These are phyloP conservation scores for Sordariomycetes sp. DNA, from an alignment of 2,329 filamentous ascomycete genomes.

Conservation along the genomic window DNA sequence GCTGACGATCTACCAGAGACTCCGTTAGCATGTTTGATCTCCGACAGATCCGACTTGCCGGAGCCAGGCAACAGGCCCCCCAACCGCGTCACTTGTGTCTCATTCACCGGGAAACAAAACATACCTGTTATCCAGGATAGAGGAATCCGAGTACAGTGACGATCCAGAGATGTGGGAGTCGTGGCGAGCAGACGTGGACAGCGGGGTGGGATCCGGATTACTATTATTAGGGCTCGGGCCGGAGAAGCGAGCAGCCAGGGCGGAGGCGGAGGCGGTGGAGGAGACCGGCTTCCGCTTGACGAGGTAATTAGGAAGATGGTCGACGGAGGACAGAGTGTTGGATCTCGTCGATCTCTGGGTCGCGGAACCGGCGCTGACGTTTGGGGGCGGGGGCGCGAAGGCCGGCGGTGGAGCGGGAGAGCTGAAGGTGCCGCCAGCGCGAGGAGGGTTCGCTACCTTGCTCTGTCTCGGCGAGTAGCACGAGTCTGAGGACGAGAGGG, in stretches of 20 bases:
- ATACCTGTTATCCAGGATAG: neutral
- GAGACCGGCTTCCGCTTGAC: conserved; percentile 54
- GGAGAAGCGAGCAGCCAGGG: conserved; percentile 37
- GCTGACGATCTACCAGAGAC: neutral
- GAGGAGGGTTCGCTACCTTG: neutral
- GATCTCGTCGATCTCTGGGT: conserved; percentile 1
- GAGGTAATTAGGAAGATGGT: conserved; percentile 3
- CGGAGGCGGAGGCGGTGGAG: conserved; percentile 41
- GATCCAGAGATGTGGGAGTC: conserved; percentile 4
- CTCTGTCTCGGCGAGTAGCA: neutral
- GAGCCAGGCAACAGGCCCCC: neutral
- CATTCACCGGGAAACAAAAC: neutral
- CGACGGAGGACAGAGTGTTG: conserved; percentile 1
- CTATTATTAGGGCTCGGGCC: conserved; percentile 15
- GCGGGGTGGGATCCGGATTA: conserved; percentile 13
- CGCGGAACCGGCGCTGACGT: neutral
- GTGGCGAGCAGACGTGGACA: conserved; percentile 8
- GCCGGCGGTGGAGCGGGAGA: neutral
- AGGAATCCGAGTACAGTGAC: conserved; percentile 1
- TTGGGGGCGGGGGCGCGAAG: neutral
- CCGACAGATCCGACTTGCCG: neutral
- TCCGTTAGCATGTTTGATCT: neutral
- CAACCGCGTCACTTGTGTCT: neutral
- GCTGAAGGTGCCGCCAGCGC: neutral
- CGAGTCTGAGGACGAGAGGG: neutral